Percentiles rank a stretch among this genome's conserved stretches.
phyloP scores from a whole-genome alignment of 2,329 filamentous ascomycete genomes.

The Colletotrichum nymphaeae region DNA sequence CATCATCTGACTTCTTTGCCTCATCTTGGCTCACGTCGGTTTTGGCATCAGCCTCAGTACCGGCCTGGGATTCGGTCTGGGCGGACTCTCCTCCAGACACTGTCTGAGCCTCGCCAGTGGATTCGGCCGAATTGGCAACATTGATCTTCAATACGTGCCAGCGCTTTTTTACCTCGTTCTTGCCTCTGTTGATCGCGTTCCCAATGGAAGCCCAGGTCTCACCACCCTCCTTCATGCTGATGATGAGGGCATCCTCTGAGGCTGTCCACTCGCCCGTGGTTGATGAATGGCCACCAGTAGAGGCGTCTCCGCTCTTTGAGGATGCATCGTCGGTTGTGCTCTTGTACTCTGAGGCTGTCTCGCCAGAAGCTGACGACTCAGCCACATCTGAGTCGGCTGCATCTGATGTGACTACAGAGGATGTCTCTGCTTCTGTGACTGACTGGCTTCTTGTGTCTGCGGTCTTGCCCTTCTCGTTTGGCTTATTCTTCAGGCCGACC shows the following conservation, averaged over 20 bases:
- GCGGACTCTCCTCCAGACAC: background rate
- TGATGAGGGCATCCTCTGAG: slow-evolving; percentile 49
- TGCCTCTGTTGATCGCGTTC: slow-evolving; percentile 40
- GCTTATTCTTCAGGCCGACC: background rate
- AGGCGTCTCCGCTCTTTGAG: background rate
- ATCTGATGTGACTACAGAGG: slow-evolving; percentile 11
- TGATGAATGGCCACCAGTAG: slow-evolving; percentile 5
- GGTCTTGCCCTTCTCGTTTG: background rate
- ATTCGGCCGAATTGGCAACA: slow-evolving; percentile 21
- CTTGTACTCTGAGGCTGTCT: slow-evolving; percentile 15
- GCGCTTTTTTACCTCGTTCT: slow-evolving; percentile 44
- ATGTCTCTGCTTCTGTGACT: background rate
- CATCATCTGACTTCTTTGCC: slow-evolving; percentile 7
- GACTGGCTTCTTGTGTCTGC: background rate
- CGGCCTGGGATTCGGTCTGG: background rate
- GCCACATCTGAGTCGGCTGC: background rate
- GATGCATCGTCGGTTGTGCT: background rate
- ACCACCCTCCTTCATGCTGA: slow-evolving; percentile 47
- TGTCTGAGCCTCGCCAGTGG: slow-evolving; percentile 3
- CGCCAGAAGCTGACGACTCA: slow-evolving; percentile 10
- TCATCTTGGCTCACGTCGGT: slow-evolving; percentile 7
- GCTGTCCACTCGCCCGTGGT: slow-evolving; percentile 42
- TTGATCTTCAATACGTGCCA: slow-evolving; percentile 47
- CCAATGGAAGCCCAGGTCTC: slow-evolving; percentile 46
- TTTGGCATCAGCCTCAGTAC: background rate